Conservation (phyloP, 2,329 filamentous ascomycete species). For the Trichoderma sp. region DNA sequence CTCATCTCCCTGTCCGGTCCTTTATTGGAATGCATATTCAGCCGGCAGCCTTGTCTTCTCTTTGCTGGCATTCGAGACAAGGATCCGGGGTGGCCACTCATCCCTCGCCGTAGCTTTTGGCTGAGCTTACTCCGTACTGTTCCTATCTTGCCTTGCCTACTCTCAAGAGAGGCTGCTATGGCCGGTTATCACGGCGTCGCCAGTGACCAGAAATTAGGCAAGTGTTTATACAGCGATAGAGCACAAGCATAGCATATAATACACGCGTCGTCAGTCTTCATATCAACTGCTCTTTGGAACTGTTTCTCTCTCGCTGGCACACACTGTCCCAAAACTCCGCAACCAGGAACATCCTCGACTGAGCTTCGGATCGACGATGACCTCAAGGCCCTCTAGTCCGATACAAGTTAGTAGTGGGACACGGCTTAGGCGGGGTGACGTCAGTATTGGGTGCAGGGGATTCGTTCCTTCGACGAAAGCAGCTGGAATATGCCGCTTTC, state of each 20-base stretch:
- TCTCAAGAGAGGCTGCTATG: neutral
- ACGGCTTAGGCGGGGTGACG: slow-evolving; percentile 8
- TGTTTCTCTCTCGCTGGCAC: neutral
- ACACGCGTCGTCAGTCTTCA: too few relatives aligned
- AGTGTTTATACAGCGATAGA: neutral
- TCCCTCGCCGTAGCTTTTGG: neutral
- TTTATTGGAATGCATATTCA: neutral
- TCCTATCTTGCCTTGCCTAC: neutral
- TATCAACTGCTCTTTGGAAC: neutral
- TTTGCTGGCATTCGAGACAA: neutral
- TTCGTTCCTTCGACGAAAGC: slow-evolving; percentile 7
- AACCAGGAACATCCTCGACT: neutral
- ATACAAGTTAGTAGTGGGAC: neutral
- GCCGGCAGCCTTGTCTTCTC: neutral
- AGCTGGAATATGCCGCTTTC: slow-evolving; percentile 4
- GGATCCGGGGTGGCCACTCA: neutral
- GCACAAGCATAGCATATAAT: neutral
- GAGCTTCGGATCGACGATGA: slow-evolving; percentile 2
- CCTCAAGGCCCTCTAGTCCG: slow-evolving; percentile 6
- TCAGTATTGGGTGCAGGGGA: neutral
- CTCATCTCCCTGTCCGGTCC: neutral
- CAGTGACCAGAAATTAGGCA: neutral
- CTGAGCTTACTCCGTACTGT: neutral
- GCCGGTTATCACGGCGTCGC: neutral
- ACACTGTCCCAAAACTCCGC: slow-evolving; percentile 7